Percentiles rank a stretch among this genome's conserved stretches.
phyloP scores from a whole-genome alignment of 2,329 filamentous ascomycete species.

The Aspergillus brunneoviolaceus region DNA sequence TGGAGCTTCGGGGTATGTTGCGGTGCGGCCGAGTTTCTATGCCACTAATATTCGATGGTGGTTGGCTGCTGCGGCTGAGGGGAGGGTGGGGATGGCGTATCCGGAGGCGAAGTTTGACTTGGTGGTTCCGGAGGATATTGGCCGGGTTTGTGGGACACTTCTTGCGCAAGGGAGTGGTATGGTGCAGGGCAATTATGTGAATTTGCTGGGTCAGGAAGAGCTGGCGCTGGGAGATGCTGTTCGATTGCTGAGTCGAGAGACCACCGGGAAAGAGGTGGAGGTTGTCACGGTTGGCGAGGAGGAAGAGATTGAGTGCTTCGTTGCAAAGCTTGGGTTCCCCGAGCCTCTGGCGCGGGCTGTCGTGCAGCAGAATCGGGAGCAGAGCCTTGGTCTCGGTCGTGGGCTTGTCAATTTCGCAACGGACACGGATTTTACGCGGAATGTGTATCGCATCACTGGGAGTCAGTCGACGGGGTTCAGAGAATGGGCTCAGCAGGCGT shows the following conservation, averaged over 20 bases:
- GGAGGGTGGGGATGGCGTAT: slow-evolving; percentile 32
- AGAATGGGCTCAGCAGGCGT: no score
- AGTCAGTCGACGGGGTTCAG: no score
- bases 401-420: no score
- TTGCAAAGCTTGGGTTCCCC: slow-evolving; percentile 14
- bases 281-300: slow-evolving; percentile 7
- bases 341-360: slow-evolving; percentile 13
- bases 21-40: slow-evolving; percentile 47
- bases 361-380: no score
- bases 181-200: slow-evolving; percentile 21
- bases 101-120: slow-evolving; percentile 38
- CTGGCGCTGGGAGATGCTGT: slow-evolving; percentile 7
- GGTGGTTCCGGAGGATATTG: slow-evolving; percentile 49
- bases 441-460: no score
- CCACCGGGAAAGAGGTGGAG: slow-evolving; percentile 7
- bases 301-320: slow-evolving; percentile 16
- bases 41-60: slow-evolving; percentile 43
- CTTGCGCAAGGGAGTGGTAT: slow-evolving; percentile 28
- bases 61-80: slow-evolving; percentile 25
- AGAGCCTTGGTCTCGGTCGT: no score
- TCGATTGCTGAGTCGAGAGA: slow-evolving; percentile 10
- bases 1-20: slow-evolving; percentile 38
- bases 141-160: slow-evolving; percentile 43
- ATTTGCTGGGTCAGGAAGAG: slow-evolving; percentile 15
- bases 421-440: no score